phyloP scores from a whole-genome alignment of 2,329 filamentous ascomycete species.

The Epichloe coenophiala region DNA sequence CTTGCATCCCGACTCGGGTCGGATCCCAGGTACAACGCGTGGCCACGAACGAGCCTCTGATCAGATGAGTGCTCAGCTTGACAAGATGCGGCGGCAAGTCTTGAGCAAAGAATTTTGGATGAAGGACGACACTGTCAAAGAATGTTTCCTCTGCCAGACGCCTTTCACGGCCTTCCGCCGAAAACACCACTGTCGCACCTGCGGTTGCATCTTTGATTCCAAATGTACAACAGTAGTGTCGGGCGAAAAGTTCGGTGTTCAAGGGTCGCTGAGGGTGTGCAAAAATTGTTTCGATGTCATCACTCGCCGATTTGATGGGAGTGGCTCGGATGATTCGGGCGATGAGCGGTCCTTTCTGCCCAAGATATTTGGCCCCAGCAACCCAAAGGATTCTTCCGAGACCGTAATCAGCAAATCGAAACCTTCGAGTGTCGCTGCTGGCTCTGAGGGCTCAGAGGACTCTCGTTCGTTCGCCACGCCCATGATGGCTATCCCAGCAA shows the following conservation, averaged over 20 bases:
- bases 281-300: slow-evolving; percentile 88
- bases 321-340: slow-evolving; percentile 73
- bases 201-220: slow-evolving; percentile 96
- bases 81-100: slow-evolving; percentile 72
- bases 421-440: slow-evolving; percentile 20
- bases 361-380: slow-evolving; percentile 43
- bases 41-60: slow-evolving; percentile 42
- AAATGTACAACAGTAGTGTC: slow-evolving; percentile 90
- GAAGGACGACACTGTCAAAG: slow-evolving; percentile 95
- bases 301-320: slow-evolving; percentile 77
- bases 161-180: slow-evolving; percentile 86
- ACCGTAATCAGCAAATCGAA: slow-evolving; percentile 4
- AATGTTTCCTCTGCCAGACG: slow-evolving; percentile 85
- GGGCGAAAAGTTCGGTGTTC: slow-evolving; percentile 76
- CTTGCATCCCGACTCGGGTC: slow-evolving; percentile 30
- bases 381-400: slow-evolving; percentile 5
- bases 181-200: slow-evolving; percentile 92
- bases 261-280: slow-evolving; percentile 75
- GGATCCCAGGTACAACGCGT: slow-evolving; percentile 42
- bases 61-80: slow-evolving; percentile 45
- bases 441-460: slow-evolving; percentile 30
- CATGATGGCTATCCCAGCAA: slow-evolving; percentile 58
- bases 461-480: slow-evolving; percentile 45
- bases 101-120: slow-evolving; percentile 97
- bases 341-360: slow-evolving; percentile 62